Evolutionary conservation across 345 rosid species (phyloP), one percentile per base, ranked within the genome.

Genomic region (Noccaea bulbosa): DNA sequence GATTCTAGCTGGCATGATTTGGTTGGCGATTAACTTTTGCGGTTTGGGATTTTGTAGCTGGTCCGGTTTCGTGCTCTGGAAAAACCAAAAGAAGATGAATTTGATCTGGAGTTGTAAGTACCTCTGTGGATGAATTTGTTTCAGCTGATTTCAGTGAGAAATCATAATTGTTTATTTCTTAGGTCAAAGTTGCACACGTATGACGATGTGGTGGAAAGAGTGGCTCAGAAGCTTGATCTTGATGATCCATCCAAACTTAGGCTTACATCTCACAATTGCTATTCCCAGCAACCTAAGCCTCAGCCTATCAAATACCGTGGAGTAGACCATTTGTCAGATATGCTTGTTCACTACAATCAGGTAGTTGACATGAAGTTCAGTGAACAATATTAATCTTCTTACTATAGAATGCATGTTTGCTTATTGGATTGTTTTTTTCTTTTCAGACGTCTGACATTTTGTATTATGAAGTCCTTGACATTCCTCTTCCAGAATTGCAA

Each of bases 261-360:
- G 86, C 87, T 94, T 35, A 94, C 98, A 53, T 82, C 97, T 81
- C 99, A 91, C 83, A 94, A 94, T 81, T 94, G 99, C 85, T 88
- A 94, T 81, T 91, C 99, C 67, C 99, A 91, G 83, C 97, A 89
- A 80, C 98, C 99, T 59, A 94, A 94, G 84, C 99, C 99, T 44
- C 92, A 86, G 70, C 92, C 97, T 35, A 84, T 94, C 49, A 91
- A 89, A 74, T 94, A 85, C 79, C 86, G 87, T 60, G 99, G 99
- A 69, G 84, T 87, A 43, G 89, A 91, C 47, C 96, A 79, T 83
- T 79, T 91, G 74, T 86, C 92, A 30, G 97, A 92, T 76, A 94
- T 94, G 98, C 71, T 92, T 67, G 83, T 87, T 65, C 97, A 94
- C 78, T 87, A 90, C 80, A 92, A 94, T 77, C 98, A 94, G 93